Conservation (phyloP, 306 rosid species). For the Cicer pinnatifidum region DNA sequence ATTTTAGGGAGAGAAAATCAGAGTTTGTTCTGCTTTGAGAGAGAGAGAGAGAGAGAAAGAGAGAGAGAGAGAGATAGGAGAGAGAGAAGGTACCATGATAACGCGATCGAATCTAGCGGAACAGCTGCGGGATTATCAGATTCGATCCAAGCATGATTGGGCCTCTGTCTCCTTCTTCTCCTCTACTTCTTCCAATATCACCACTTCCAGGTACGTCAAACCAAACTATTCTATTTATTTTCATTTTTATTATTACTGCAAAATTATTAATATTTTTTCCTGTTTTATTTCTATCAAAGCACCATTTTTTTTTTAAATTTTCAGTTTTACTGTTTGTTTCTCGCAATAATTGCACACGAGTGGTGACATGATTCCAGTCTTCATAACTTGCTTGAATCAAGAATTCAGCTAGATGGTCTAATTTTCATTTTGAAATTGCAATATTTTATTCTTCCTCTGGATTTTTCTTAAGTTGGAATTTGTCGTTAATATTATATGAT, state of each 20-base stretch:
- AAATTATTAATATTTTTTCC: not conserved
- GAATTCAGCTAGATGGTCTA: conserved; percentile 5
- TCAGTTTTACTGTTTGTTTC: not conserved
- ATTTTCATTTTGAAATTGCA: conserved; percentile 2
- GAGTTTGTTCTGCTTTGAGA: not conserved
- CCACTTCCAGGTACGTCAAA: conserved; percentile 70
- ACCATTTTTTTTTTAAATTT: not conserved
- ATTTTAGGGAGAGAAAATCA: conserved; percentile 38
- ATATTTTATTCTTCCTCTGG: not conserved
- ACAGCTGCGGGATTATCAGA: conserved; percentile 95
- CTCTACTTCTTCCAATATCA: conserved; percentile 74
- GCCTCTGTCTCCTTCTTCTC: conserved; percentile 98
- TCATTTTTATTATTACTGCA: not conserved
- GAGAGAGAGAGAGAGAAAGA: conserved; percentile 35
- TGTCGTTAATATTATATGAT: conserved; percentile 20
- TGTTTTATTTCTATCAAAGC: not conserved
- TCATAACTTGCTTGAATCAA: conserved; percentile 32
- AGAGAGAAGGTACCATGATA: conserved; percentile 61
- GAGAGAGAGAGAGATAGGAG: conserved; percentile 30
- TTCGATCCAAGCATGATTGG: conserved; percentile 99
- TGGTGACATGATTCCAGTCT: conserved; percentile 8
- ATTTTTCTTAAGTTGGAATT: conserved; percentile 15
- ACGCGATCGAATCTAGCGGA: conserved; percentile 99
- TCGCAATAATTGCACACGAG: conserved; percentile 19
- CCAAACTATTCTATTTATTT: not conserved